Base-by-base conservation (phyloP, 2,329 filamentous ascomycete species). In the Zasmidium angulare region DNA sequence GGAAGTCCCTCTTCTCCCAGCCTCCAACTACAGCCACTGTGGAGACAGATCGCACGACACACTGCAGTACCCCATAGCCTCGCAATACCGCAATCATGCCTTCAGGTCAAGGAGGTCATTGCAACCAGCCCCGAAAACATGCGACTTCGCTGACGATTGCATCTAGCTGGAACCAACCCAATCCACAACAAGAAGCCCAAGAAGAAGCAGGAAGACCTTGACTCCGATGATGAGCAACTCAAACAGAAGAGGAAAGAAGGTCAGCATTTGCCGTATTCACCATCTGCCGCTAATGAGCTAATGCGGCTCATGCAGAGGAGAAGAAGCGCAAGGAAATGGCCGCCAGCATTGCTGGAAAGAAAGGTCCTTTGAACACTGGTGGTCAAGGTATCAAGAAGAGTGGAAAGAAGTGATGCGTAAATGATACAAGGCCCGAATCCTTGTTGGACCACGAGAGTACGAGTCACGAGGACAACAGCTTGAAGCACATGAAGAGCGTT, bases 321-420 rank as follows among this genome's bases (percentile, higher is more conserved):
- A 81, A 81, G 76, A 95, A 96, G 80, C 78, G 90, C 22, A 66
- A 69, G 89, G 91, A 93, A 69, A 89, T 91, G 73, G 91, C 93
- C 82, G 90, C 89, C 49, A 89, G 87, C 78, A 93, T 96, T 80
- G 78, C 90, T 49, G 88, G 89, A 71, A 90, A 90, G 77, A 96
- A 96, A 81, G 93, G 93, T 2, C 93, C 93, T 40, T 75, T 97
- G 74, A 93, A 92, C 79, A 89, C 86, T 29, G 92, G 91, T 31
- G 77, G 83, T 51, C 91, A 96, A 79, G 92, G 91, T 63, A 96
- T 98, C 82, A 97, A 97, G 88, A 97, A 96, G 86, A 95, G 90
- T 63, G 93, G 92, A 78, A 96, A 97, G 89, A 96, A 97, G 88
- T 96, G 29, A 84, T 66, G 56, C 36, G 46, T 26, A 17, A 22